Conservation (phyloP, 176 grass and related monocot species). For the Saccharum officinarum region DNA sequence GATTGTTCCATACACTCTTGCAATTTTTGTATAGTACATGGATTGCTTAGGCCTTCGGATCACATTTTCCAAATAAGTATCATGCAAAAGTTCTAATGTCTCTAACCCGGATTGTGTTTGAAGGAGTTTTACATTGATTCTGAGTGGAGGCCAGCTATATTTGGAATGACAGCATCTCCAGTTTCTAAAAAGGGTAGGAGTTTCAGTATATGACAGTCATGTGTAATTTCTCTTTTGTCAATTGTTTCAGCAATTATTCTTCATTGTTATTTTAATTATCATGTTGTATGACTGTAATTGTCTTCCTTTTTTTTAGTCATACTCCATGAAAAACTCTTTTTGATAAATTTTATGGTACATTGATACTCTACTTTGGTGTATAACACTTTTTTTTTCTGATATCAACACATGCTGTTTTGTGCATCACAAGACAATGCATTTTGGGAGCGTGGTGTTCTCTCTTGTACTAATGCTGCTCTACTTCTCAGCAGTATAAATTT, state of each 20-base stretch:
- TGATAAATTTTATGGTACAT: background rate
- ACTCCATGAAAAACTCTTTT: background rate
- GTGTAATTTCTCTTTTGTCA: conserved; percentile 13
- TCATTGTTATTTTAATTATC: background rate
- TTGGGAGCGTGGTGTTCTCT: background rate
- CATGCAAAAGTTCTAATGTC: conserved; percentile 15
- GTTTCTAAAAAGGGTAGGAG: conserved; percentile 51
- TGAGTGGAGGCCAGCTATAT: conserved; percentile 49
- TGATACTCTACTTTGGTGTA: background rate
- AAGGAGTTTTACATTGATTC: conserved; percentile 65
- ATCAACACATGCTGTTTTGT: background rate
- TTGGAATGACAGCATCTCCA: conserved; percentile 67
- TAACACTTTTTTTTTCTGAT: background rate
- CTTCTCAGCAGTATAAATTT: background rate
- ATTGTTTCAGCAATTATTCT: background rate
- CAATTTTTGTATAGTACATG: background rate
- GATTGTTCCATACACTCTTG: background rate
- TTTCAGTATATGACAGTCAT: background rate
- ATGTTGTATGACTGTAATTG: background rate
- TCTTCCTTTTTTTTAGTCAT: background rate
- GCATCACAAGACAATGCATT: conserved; percentile 11
- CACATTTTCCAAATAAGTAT: background rate
- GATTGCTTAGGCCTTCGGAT: conserved; percentile 14
- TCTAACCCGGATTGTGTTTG: conserved; percentile 3
- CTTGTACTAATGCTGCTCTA: conserved; percentile 10